Evolutionary conservation across 2,329 filamentous ascomycete species (phyloP), one percentile per base, ranked within the genome.

Genomic region (Chrysosporium keratinophilum): DNA sequence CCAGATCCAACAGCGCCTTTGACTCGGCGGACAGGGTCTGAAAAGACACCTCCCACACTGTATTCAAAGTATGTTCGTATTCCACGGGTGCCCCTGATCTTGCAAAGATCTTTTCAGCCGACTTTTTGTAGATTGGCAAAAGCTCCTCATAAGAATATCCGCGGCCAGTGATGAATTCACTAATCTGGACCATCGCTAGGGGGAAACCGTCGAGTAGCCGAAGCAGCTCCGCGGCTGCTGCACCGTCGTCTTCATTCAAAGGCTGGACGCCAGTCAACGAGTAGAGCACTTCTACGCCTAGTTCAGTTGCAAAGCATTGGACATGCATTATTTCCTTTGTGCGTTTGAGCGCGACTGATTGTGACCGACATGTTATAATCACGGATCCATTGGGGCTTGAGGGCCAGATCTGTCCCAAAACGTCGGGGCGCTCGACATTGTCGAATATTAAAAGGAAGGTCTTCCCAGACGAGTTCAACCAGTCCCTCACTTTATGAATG

Each of bases 101-200:
- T 7, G 41, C 23, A 12, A 52, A 37, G 20, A 53, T 7, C 20
- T 43, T 48, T n/a, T 39, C 7, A 37, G 41, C 33, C 23, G 43
- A 56, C 17, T 10, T 23, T 23, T 44, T 40, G 35, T 40, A 48
- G 3, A 56, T n/a, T 7, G 33, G 37, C 17, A 56, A 42, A 23
- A 53, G 34, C 17, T 56, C 49, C 35, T 48, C 31, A 43, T 48
- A 56, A 14, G 54, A 56, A 44, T 20, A 52, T 9, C 54, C 50
- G 6, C 43, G 34, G 20, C 47, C 42, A 23, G 23, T 34, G 3
- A 56, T 52, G 19, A 52, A 52, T 37, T 52, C 42, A 34, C 54
- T 35, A 3, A 56, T 34, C 14, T 56, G 54, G 23, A 44, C 42
- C 35, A 53, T 52, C 5, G 48, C 54, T 20, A 56, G 35, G n/a